Base-by-base conservation (phyloP, 345 rosid species). In the Linum lewisii region DNA sequence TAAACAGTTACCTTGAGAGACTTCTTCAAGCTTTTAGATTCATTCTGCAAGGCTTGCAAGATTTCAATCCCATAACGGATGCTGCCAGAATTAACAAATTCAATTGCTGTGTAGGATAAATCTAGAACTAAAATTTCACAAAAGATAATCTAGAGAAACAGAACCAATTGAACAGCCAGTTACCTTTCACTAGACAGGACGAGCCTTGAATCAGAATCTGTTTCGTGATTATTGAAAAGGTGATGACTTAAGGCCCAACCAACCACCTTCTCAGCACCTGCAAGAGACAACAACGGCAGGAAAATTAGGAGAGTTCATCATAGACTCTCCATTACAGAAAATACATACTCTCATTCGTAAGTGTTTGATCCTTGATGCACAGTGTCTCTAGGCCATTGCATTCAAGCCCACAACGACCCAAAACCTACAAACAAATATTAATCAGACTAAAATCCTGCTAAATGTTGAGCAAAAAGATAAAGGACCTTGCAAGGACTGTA, bases 221-320 rank as follows among this genome's bases (percentile, higher is more conserved):
- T 74, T 63, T 81, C 85, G 68, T 82, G 78, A 74, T 85, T 81
- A 66, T 78, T 80, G 87, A 79, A 84, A 69, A 84, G 59, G 78
- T 91, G 83, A 73, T 88, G 80, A 76, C 95, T 76, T 60, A 88
- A 57, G 66, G 88, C 96, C 96, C 90, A 91, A 62, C 92, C 95
- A 67, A 86, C 63, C 36, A 91, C 79, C 79, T 84, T 88, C 71
- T 91, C 98, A 54, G 88, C 90, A 76, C 82, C 98, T 88, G 75
- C 50, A 65, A 71, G 57, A 58, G 54, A 69, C 38, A 65, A 14
- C 32, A 60, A 34, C 38, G 1, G 7, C 38, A 34, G 10, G 38
- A 34, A 34, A 6, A 0, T 34, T 34, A 34, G 38, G 38, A 34
- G 7, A 34, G 38, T 21, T n/a, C 3, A 37, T 34, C 16, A 7